Conservation (phyloP, 768 basidiomycete genomes). For the Boletus rubroflammeus region DNA sequence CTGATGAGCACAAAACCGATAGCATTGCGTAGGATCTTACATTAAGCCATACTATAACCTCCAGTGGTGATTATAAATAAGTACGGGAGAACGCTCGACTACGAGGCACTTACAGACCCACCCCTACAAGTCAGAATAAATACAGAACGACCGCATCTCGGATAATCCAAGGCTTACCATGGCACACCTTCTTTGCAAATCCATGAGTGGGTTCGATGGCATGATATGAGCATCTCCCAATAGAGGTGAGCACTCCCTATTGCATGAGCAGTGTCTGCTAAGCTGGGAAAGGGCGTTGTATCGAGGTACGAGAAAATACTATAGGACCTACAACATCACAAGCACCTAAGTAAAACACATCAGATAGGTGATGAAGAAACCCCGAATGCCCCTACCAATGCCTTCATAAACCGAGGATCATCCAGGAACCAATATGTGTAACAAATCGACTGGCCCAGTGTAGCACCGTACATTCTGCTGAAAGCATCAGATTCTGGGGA, state of each 20-base stretch:
- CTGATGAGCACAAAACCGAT: not conserved
- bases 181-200: not conserved
- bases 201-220: not conserved
- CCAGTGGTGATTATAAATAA: not conserved
- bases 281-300: not conserved
- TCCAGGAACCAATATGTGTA: constrained; percentile 11
- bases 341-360: constrained; percentile 1
- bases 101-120: not conserved
- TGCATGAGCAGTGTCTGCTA: constrained; percentile 4
- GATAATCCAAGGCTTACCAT: not conserved
- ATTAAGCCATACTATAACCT: not conserved
- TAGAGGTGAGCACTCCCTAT: not conserved
- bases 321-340: not conserved
- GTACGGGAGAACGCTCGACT: not conserved
- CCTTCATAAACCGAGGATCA: constrained; percentile 1
- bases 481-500: not conserved
- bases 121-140: constrained; percentile 6
- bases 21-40: not conserved
- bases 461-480: constrained; percentile 11
- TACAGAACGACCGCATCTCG: not conserved
- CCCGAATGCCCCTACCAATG: not conserved
- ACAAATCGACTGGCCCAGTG: constrained; percentile 8
- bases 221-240: constrained; percentile 1
- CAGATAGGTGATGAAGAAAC: not conserved
- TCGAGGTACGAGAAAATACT: not conserved